Percentiles rank a stretch among this genome's conserved stretches.
Evolutionary conservation across 495 filamentous ascomycete species (phyloP).

Genomic region (Schizothecium vesticola): DNA sequence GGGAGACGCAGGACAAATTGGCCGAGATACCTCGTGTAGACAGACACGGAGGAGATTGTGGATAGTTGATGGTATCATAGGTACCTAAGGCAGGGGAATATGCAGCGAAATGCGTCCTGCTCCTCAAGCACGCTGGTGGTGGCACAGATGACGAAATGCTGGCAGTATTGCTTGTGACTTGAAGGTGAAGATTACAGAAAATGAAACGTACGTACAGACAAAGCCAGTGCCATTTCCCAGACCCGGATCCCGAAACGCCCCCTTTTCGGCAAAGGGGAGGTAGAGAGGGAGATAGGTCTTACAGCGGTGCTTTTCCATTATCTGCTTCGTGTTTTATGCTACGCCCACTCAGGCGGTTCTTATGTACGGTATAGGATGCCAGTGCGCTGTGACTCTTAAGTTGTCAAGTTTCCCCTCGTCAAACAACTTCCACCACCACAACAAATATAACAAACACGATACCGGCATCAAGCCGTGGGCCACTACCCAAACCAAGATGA

Average conservation of each 20-base stretch:
- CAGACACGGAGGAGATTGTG: neutral
- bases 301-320: no score
- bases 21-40: neutral
- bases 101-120: neutral
- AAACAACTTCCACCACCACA: no score
- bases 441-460: no score
- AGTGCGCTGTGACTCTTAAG: no score
- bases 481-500: no score
- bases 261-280: neutral
- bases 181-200: neutral
- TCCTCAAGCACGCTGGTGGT: neutral
- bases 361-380: no score
- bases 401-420: no score
- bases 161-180: neutral
- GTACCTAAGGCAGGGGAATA: neutral
- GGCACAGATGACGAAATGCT: neutral
- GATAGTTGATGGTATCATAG: neutral
- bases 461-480: no score
- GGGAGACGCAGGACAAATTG: neutral
- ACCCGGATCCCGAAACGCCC: neutral
- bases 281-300: no score
- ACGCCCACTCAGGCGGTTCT: no score
- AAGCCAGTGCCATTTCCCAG: neutral
- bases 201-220: no score
- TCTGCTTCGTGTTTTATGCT: no score